Conservation (phyloP, 169 alveolate genomes). For the Eimeria falciformis region DNA sequence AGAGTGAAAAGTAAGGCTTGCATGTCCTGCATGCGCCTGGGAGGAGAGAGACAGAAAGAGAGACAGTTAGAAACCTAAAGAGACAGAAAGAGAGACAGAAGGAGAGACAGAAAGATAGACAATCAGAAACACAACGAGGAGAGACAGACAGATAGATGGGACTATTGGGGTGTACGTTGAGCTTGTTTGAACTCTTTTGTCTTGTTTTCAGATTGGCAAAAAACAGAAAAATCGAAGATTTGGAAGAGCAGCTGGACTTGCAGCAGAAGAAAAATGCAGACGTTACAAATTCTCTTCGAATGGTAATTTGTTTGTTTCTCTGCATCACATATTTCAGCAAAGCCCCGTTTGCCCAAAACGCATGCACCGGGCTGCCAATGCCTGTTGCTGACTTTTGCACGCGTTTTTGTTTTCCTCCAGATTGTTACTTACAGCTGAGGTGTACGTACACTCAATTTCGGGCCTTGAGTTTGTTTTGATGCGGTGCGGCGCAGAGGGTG, state of each 20-base stretch:
- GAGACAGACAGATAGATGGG: too few species aligned
- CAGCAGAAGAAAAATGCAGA: background rate
- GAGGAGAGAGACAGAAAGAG: too few species aligned
- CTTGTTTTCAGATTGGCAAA: background rate
- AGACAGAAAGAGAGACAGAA: too few species aligned
- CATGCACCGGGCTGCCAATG: background rate
- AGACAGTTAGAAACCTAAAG: too few species aligned
- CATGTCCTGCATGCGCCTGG: too few species aligned
- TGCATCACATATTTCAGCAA: too few species aligned
- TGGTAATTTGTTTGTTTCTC: background rate
- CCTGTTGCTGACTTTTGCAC: background rate
- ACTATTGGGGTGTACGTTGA: background rate
- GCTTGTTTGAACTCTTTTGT: background rate
- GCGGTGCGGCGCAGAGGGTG: background rate
- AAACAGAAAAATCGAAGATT: background rate
- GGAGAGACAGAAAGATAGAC: too few species aligned
- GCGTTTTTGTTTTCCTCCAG: background rate
- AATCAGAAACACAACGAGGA: too few species aligned
- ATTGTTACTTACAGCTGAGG: background rate
- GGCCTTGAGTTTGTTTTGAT: background rate
- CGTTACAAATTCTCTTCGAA: background rate
- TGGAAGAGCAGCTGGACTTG: background rate
- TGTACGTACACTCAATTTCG: background rate
- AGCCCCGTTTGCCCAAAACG: background rate
- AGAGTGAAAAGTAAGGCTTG: background rate